Percentiles rank a stretch among this genome's conserved stretches.
phyloP scores from a whole-genome alignment of 495 filamentous ascomycete genomes.

The Hypoxylon fragiforme region DNA sequence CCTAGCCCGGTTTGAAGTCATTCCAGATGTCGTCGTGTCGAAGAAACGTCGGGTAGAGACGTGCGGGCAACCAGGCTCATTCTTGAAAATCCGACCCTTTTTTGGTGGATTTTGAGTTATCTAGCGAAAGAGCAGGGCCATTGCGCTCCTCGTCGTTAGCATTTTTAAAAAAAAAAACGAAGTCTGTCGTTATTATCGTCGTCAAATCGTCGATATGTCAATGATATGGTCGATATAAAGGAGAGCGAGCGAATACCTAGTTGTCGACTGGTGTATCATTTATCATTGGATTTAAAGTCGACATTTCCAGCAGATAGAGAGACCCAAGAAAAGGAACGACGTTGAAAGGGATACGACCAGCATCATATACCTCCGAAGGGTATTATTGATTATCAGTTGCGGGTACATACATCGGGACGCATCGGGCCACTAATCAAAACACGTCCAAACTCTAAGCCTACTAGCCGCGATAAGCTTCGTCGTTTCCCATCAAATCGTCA shows the following conservation, averaged over 20 bases:
- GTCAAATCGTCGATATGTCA: background rate
- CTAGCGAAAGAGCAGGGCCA: background rate
- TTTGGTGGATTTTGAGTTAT: background rate
- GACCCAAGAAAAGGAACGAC: too few species aligned
- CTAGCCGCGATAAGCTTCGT: background rate
- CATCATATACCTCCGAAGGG: constrained; percentile 15
- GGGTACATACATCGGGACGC: background rate
- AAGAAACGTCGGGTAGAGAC: too few species aligned
- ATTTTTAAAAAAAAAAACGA: too few species aligned
- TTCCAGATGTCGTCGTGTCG: too few species aligned
- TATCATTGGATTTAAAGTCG: background rate
- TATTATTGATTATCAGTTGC: too few species aligned
- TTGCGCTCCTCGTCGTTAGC: background rate
- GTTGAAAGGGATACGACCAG: background rate
- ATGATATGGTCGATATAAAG: background rate
- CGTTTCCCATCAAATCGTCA: constrained; percentile 15
- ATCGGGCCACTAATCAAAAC: constrained; percentile 3
- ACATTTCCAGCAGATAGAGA: too few species aligned
- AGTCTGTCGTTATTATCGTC: too few species aligned
- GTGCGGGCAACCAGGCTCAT: too few species aligned
- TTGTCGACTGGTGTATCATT: background rate
- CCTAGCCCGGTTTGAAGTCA: too few species aligned
- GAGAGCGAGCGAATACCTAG: background rate
- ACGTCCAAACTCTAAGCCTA: constrained; percentile 5
- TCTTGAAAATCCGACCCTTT: background rate